phyloP scores from a whole-genome alignment of 1,284 basidiomycete genomes.

The Coniferiporia weirii region DNA sequence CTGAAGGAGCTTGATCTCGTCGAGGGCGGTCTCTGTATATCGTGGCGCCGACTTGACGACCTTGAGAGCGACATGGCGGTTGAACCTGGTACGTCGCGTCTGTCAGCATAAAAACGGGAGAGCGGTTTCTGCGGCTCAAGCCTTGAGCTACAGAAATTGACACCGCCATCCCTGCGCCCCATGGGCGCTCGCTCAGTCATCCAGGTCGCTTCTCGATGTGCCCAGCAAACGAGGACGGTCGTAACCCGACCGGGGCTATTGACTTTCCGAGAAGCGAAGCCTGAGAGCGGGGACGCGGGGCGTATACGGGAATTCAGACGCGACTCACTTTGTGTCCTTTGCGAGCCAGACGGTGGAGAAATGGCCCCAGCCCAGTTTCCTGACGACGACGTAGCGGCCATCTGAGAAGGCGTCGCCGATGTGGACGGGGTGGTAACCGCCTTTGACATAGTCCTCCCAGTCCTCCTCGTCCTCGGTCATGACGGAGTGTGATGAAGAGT shows the following conservation, averaged over 20 bases:
- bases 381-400: constrained; percentile 84
- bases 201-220: background rate
- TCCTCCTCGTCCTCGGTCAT: constrained; percentile 80
- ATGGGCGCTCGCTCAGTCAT: background rate
- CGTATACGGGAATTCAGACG: constrained; percentile 26
- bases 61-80: constrained; percentile 97
- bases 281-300: background rate
- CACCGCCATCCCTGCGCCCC: no score
- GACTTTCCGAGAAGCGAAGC: background rate
- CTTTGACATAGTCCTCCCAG: constrained; percentile 84
- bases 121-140: background rate
- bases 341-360: constrained; percentile 95
- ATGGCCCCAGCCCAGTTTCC: constrained; percentile 98
- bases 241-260: background rate
- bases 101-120: constrained; percentile 1
- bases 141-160: background rate
- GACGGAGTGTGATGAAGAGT: constrained; percentile 52
- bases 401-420: constrained; percentile 92
- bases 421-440: constrained; percentile 93
- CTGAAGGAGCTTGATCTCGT: constrained; percentile 98
- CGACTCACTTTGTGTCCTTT: constrained; percentile 68
- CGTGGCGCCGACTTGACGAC: constrained; percentile 97
- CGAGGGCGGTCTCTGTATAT: constrained; percentile 96
- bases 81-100: constrained; percentile 42
- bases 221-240: background rate